Evolutionary conservation across 108 stramenopile species (phyloP), one percentile per base, ranked within the genome.

Genomic region (Asterionellopsis glacialis): DNA sequence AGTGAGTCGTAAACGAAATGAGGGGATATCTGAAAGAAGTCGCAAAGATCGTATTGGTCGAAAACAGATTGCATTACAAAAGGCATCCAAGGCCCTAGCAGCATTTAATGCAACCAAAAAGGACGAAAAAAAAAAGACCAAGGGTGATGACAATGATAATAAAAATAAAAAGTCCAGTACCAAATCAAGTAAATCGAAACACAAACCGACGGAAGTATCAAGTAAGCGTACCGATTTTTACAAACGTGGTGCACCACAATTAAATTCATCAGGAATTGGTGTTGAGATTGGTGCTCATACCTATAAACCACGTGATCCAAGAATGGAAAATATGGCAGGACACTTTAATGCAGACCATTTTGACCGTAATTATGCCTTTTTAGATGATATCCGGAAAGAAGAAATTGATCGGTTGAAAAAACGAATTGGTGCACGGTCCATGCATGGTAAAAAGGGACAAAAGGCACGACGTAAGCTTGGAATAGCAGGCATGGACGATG

Each of bases 251-350:
- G 71, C 76, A 44, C 75, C 72, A 18, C 56, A 70, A 51, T 63
- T 90, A 24, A 89, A 89, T 61, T 83, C 75, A 22, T 74, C 75
- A 26, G 93, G 93, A 11, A 70, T 89, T n/a, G 87, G 93, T 42
- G 81, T 91, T 23, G 84, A 83, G 50, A 78, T 91, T 63, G 83
- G 82, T n/a, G 85, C 93, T 15, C 74, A 90, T 66, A 74, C 75
- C 21, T 94, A 91, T 73, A 84, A 87, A 56, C 75, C 92, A 12
- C 62, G 80, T 28, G 93, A 94, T 72, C 93, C 93, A 11, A 82
- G 93, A 19, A 69, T 79, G 57, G 73, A 78, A 22, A 79, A 58
- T 52, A 63, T 91, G 54, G 68, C 75, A 12, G 93, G 90, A 38
- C 82, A 80, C 54, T 73, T 87, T 44, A 74, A 90, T 65, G 80